Evolutionary conservation across 495 filamentous ascomycete species (phyloP).

Genomic region (Penicillium canescens): DNA sequence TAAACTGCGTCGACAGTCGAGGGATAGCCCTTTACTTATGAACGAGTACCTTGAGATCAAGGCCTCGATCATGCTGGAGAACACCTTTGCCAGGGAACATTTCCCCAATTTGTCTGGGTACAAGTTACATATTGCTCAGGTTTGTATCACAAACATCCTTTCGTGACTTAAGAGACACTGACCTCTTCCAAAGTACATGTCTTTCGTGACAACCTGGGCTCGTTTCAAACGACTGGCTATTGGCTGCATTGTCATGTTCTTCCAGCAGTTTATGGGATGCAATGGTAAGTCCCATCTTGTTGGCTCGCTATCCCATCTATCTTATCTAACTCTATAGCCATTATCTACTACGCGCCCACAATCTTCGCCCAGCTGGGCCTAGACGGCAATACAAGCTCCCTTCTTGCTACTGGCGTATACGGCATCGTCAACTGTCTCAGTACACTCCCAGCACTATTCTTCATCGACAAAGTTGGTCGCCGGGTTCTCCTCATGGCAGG

Average conservation of each 20-base stretch:
- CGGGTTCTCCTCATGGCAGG: constrained; percentile 50
- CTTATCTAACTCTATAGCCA: constrained; percentile 50
- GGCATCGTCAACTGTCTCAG: constrained; percentile 77
- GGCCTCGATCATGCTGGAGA: constrained; percentile 77
- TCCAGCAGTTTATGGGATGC: constrained; percentile 75
- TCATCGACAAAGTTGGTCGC: constrained; percentile 78
- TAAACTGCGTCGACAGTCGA: constrained; percentile 54
- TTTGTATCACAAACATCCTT: constrained; percentile 3
- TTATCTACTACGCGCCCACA: constrained; percentile 72
- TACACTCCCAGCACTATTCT: constrained; percentile 70
- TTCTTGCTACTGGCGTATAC: constrained; percentile 78
- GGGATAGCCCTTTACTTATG: constrained; percentile 61
- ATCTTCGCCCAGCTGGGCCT: constrained; percentile 74
- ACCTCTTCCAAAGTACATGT: constrained; percentile 48
- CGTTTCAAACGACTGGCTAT: constrained; percentile 73
- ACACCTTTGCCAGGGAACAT: constrained; percentile 67
- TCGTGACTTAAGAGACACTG: background rate
- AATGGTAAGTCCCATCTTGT: constrained; percentile 24
- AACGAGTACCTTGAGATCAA: constrained; percentile 83
- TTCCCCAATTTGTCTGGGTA: constrained; percentile 67
- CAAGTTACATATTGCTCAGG: constrained; percentile 43
- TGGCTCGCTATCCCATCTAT: background rate
- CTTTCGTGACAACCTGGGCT: constrained; percentile 69
- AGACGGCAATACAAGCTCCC: constrained; percentile 58
- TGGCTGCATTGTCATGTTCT: constrained; percentile 78